Conservation (phyloP, 768 basidiomycete genomes). For the Termitomyces sp. region DNA sequence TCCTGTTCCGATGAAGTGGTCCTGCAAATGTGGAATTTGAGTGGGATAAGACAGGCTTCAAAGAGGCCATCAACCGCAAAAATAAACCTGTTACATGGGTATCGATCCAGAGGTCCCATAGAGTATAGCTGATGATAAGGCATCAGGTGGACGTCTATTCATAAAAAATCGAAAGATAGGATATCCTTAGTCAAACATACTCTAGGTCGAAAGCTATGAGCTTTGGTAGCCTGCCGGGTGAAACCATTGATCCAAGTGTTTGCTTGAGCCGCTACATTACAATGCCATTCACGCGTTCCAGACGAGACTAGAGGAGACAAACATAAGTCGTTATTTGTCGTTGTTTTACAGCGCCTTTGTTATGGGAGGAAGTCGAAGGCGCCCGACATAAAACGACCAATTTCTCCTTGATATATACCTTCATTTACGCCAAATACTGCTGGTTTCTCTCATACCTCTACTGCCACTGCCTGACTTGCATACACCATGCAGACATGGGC, state of each 20-base stretch:
- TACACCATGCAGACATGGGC: constrained; percentile 16
- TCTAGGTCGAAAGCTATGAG: constrained; percentile 82
- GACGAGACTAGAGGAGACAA: not conserved
- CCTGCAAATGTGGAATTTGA: constrained; percentile 25
- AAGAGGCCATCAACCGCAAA: not conserved
- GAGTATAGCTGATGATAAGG: constrained; percentile 56
- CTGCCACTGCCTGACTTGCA: not conserved
- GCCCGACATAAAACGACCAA: not conserved
- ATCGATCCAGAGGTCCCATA: constrained; percentile 89
- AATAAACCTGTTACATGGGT: constrained; percentile 56
- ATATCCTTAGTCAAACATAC: constrained; percentile 30
- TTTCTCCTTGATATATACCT: not conserved
- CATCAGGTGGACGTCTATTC: not conserved
- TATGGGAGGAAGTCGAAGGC: too few species aligned
- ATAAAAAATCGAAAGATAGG: not conserved
- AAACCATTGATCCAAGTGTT: not conserved
- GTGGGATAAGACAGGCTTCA: not conserved
- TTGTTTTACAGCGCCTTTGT: not conserved
- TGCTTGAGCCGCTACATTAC: not conserved
- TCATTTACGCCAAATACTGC: not conserved
- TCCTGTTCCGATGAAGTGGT: constrained; percentile 47
- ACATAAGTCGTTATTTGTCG: not conserved
- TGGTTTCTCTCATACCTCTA: not conserved
- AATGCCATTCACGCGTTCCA: not conserved
- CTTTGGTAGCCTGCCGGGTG: constrained; percentile 34